A percentile compares a stretch with the other conserved stretches of the same genome.
Conservation (phyloP, 75 land plant species). For the Pinus tabuliformis region DNA sequence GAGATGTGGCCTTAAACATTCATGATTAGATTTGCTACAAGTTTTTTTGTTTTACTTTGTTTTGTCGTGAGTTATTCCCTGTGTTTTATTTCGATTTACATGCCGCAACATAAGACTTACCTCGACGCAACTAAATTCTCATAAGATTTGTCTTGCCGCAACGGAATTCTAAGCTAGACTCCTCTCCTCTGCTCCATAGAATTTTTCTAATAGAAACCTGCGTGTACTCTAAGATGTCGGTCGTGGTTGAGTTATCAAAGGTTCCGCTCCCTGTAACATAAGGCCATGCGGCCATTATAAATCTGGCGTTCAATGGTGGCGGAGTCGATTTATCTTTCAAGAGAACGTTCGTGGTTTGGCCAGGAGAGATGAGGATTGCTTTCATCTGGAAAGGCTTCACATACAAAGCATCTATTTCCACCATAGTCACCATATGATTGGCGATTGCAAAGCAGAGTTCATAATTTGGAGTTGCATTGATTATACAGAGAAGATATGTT, state of each 20-base stretch:
- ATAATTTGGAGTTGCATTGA: conserved; percentile 50
- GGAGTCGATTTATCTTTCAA: conserved; percentile 25
- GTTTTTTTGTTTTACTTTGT: no score
- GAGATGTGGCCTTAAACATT: no score
- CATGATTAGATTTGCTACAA: no score
- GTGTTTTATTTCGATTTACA: no score
- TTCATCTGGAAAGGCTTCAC: conserved; percentile 50
- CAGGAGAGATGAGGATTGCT: conserved; percentile 53
- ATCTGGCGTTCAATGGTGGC: conserved; percentile 13
- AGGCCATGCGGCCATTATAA: conserved; percentile 37
- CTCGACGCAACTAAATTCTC: no score
- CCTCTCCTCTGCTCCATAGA: no score
- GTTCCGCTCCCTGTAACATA: conserved; percentile 36
- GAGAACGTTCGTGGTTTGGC: conserved; percentile 68
- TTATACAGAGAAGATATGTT: conserved; percentile 40
- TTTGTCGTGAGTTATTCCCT: no score
- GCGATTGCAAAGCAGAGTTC: conserved; percentile 60
- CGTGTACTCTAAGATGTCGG: conserved; percentile 31
- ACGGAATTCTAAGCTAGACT: no score
- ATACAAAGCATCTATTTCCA: conserved; percentile 42
- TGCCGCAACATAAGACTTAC: no score
- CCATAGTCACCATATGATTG: conserved; percentile 32
- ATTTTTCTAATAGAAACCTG: no score
- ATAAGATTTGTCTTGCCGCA: no score
- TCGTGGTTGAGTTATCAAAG: conserved; percentile 43